Conservation (phyloP, 1,284 basidiomycete species). For the Pseudozyma flocculosa region DNA sequence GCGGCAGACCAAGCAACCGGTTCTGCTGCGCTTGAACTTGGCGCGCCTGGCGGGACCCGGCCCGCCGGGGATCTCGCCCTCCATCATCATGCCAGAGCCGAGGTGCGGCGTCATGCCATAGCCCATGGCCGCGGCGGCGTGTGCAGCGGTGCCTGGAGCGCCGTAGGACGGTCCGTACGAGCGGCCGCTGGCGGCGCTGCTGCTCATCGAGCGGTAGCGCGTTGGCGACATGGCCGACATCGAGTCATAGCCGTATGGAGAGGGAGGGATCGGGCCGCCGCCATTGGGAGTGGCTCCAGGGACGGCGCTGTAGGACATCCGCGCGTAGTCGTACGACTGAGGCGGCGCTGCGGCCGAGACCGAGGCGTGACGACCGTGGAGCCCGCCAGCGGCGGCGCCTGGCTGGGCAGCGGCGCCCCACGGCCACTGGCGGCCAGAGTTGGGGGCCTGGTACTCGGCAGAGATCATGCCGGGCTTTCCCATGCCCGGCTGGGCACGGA, state of each 20-base stretch:
- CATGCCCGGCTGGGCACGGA: conserved; percentile 27
- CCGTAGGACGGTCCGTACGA: conserved; percentile 28
- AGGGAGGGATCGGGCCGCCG: too few species aligned
- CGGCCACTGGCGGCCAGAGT: conserved; percentile 36
- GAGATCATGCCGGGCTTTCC: conserved; percentile 27
- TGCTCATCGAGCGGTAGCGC: conserved; percentile 39
- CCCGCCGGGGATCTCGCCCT: conserved; percentile 31
- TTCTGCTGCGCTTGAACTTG: conserved; percentile 50
- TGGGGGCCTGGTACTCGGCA: conserved; percentile 28
- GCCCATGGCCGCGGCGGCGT: conserved; percentile 29
- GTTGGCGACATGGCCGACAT: conserved; percentile 32
- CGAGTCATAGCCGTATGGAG: conserved; percentile 21
- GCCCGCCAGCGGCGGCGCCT: conserved; percentile 7
- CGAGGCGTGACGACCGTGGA: conserved; percentile 35
- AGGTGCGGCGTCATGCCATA: conserved; percentile 35
- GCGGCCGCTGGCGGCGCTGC: conserved; percentile 33
- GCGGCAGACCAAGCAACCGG: conserved; percentile 49
- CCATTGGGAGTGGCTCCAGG: conserved; percentile 16
- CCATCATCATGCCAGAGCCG: conserved; percentile 28
- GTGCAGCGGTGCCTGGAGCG: conserved; percentile 26
- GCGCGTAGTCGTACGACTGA: conserved; percentile 30
- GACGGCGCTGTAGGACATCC: conserved; percentile 30
- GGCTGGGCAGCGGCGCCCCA: conserved; percentile 14
- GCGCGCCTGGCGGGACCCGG: conserved; percentile 38
- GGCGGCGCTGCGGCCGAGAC: conserved; percentile 27